Conservation (phyloP, 1,284 basidiomycete genomes). For the Leccinum subspadiceum region DNA sequence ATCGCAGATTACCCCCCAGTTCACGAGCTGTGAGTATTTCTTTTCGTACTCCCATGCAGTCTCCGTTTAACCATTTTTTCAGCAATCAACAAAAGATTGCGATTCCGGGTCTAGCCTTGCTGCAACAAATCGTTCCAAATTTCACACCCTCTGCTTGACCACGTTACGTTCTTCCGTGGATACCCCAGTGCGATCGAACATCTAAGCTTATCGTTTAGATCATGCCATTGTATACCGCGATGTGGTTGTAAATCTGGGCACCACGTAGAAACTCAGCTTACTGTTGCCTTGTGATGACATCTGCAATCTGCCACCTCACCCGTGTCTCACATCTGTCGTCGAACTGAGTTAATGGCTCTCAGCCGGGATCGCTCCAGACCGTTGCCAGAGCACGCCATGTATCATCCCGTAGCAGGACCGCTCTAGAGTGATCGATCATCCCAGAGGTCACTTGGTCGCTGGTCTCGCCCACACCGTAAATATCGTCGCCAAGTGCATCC, state of each 20-base stretch:
- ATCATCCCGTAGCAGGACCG: no score
- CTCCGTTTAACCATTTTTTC: not conserved
- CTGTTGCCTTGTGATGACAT: not conserved
- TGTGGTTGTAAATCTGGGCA: not conserved
- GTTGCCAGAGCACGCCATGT: no score
- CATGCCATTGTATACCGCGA: not conserved
- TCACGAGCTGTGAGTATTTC: constrained; percentile 41
- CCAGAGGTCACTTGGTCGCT: not conserved
- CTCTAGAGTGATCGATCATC: not conserved
- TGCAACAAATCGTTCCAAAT: constrained; percentile 24
- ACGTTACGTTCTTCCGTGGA: not conserved
- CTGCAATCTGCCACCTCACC: not conserved
- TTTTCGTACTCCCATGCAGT: not conserved
- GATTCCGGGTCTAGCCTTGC: constrained; percentile 31
- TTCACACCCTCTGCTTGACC: constrained; percentile 20
- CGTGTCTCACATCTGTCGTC: no score
- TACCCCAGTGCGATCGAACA: not conserved
- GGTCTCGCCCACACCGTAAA: not conserved
- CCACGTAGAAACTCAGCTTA: not conserved
- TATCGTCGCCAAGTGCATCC: not conserved
- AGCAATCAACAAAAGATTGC: constrained; percentile 30
- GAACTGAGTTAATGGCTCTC: not conserved
- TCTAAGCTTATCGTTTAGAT: not conserved
- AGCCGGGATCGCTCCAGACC: not conserved
- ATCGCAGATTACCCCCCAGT: constrained; percentile 15